Base-by-base conservation (phyloP, 345 rosid genomes). In the Cochlearia excelsa region DNA sequence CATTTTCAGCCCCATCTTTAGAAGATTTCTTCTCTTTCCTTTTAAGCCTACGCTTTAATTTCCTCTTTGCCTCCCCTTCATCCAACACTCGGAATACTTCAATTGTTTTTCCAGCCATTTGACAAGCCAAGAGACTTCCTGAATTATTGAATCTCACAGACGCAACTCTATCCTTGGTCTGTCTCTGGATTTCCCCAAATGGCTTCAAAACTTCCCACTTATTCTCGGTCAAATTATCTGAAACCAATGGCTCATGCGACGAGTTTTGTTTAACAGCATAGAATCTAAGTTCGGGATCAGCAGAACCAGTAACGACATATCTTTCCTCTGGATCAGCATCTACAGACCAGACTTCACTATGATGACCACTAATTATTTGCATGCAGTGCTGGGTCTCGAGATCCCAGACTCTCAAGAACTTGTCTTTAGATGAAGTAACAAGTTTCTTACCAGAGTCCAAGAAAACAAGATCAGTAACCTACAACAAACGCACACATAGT, bases 371-470 rank as follows among this genome's bases (percentile, higher is more conserved):
- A 51, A 93, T 61, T 64, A 84, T 83, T 75, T 93, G 99, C 84
- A 93, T 74, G 65, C 97, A 89, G 46, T 93, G 90, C 70, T 89
- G 92, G 30, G 95, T 89, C 56, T 89, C 97, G 51, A 93, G 87
- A 85, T 93, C 99, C 99, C 99, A 93, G 42, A 89, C 99, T 73
- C 99, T 85, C 73, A 93, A 73, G 73, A 85, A 85, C 51, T 86
- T 93, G 80, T 93, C 99, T 66, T 93, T 93, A 1, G 97, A 93
- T 26, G 95, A 82, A 66, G 86, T 89, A 49, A 93, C 81, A 66
- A 93, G 94, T 57, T 88, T 93, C 68, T 87, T 89, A 51, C 82
- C 86, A 62, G 82, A 82, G 59, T 89, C 94, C 78, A 93, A 73
- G 74, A 93, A 93, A 39, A 85, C 92, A 70, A 93, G 84, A 65